A percentile compares a stretch with the other conserved stretches of the same genome.
phyloP scores from a whole-genome alignment of 2,329 filamentous ascomycete species.

The Microdochium trichocladiopsis region DNA sequence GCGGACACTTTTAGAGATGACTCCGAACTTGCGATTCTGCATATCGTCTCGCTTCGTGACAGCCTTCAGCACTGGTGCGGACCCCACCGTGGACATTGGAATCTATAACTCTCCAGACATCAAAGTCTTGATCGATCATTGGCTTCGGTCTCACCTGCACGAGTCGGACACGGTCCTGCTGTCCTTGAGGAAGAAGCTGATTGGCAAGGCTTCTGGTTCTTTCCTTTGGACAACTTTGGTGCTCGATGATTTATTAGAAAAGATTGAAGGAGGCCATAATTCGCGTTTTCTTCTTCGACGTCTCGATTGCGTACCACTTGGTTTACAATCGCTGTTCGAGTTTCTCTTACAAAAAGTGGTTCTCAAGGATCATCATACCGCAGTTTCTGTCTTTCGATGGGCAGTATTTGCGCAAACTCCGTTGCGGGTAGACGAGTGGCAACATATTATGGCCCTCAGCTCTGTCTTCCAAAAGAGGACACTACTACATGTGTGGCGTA shows the following conservation, averaged over 20 bases:
- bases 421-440: not conserved
- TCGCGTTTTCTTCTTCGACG: not conserved
- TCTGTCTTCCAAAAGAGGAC: not conserved
- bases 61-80: not conserved
- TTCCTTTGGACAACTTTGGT: not conserved
- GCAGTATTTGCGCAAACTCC: not conserved
- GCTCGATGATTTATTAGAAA: not conserved
- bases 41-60: not conserved
- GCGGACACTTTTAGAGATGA: not conserved
- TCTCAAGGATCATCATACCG: not conserved
- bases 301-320: not conserved
- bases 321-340: not conserved
- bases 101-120: not conserved
- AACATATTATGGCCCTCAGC: not conserved
- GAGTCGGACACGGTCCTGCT: not conserved
- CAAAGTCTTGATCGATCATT: not conserved
- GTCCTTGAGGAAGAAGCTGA: not conserved
- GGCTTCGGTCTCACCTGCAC: not conserved
- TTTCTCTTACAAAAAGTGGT: not conserved
- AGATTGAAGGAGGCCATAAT: not conserved
- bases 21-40: not conserved
- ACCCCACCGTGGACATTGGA: not conserved
- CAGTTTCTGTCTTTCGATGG: not conserved
- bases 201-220: not conserved
- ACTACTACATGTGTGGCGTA: not conserved